A percentile compares a stretch with the other conserved stretches of the same genome.
These are phyloP conservation scores for Alternaria rosae DNA, from an alignment of 2,329 filamentous ascomycete species.

Conservation along the genomic window DNA sequence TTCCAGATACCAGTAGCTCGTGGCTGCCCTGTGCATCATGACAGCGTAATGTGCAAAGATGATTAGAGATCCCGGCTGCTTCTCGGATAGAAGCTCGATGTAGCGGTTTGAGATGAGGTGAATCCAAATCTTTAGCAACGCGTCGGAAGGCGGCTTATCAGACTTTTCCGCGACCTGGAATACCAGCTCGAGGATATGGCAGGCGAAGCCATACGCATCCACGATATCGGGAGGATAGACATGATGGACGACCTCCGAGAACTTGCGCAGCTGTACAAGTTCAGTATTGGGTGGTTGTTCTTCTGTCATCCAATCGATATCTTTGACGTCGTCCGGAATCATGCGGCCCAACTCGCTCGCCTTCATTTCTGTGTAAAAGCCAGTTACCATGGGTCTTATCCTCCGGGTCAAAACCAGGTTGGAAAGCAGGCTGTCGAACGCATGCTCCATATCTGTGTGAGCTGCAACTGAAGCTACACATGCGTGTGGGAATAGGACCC, in stretches of 20 bases:
- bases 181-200: slow-evolving; percentile 29
- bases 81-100: slow-evolving; percentile 36
- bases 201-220: slow-evolving; percentile 35
- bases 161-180: slow-evolving; percentile 26
- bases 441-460: slow-evolving; percentile 20
- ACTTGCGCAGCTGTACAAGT: slow-evolving; percentile 33
- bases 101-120: slow-evolving; percentile 35
- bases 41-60: slow-evolving; percentile 49
- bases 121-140: slow-evolving; percentile 39
- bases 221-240: slow-evolving; percentile 39
- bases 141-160: slow-evolving; percentile 27
- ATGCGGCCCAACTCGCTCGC: slow-evolving; percentile 23
- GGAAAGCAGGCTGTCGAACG: slow-evolving; percentile 32
- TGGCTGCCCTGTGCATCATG: slow-evolving; percentile 32
- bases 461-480: slow-evolving; percentile 24
- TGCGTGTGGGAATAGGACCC: slow-evolving; percentile 31
- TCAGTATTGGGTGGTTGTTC: slow-evolving; percentile 28
- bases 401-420: slow-evolving; percentile 33
- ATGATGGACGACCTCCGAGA: slow-evolving; percentile 32
- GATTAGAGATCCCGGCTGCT: slow-evolving; percentile 43
- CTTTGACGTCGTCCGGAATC: slow-evolving; percentile 31
- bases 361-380: slow-evolving; percentile 23
- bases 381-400: slow-evolving; percentile 33
- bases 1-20: slow-evolving; percentile 36
- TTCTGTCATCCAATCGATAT: slow-evolving; percentile 22